phyloP scores from a whole-genome alignment of 306 rosid genomes.

The Sicyos edulis region DNA sequence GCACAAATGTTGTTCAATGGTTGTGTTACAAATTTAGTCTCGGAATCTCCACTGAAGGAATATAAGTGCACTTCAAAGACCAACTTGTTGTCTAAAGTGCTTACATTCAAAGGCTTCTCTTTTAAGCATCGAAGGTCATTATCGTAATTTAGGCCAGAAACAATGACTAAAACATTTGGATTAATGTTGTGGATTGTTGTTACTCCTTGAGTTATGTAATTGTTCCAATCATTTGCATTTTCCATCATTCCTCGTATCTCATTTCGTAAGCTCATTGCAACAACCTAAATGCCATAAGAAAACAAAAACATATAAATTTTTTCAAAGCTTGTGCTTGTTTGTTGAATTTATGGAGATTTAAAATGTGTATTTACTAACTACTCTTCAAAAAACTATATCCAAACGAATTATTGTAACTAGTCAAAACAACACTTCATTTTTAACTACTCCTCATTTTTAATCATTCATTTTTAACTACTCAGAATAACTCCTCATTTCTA shows the following conservation, averaged over 20 bases:
- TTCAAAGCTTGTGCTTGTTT: no score
- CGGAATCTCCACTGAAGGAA: constrained; percentile 26
- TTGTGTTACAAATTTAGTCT: constrained; percentile 11
- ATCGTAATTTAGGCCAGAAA: constrained; percentile 38
- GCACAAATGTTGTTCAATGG: constrained; percentile 46
- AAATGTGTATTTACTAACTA: no score
- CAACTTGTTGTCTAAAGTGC: constrained; percentile 30
- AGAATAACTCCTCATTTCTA: no score
- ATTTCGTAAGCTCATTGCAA: constrained; percentile 40
- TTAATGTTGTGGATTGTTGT: constrained; percentile 28
- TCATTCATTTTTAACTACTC: no score
- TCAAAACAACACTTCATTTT: no score
- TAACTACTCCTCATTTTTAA: no score
- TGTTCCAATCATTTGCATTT: constrained; percentile 22
- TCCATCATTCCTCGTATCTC: constrained; percentile 35
- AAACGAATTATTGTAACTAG: no score
- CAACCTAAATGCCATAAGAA: constrained; percentile 23
- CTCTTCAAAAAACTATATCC: no score
- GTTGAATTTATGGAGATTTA: no score
- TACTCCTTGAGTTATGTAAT: constrained; percentile 29
- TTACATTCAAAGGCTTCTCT: constrained; percentile 15
- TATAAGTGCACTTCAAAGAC: constrained; percentile 41
- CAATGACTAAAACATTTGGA: constrained; percentile 27
- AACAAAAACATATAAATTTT: no score
- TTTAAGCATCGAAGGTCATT: constrained; percentile 34